A percentile compares a stretch with the other conserved stretches of the same genome.
Evolutionary conservation across 1,284 basidiomycete species (phyloP).

Genomic region (Leccinum solheimii): DNA sequence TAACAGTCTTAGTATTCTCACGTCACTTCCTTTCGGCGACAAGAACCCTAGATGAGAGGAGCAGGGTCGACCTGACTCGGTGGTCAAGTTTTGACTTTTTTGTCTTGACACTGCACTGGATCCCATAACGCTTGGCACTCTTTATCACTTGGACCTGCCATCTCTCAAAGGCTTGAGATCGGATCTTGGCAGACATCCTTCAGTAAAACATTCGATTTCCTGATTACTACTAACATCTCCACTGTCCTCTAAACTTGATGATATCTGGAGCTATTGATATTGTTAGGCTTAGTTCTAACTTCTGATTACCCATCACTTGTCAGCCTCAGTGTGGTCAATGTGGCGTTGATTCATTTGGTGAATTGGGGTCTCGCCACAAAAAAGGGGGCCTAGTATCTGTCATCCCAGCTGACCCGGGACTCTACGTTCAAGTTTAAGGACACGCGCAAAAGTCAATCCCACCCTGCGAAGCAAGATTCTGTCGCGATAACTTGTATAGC

Average conservation of each 20-base stretch:
- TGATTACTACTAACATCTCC: slow-evolving; percentile 40
- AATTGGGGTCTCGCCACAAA: too few relatives aligned
- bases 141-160: slow-evolving; percentile 54
- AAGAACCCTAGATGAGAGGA: slow-evolving; percentile 46
- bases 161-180: slow-evolving; percentile 34
- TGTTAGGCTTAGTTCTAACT: slow-evolving; percentile 5
- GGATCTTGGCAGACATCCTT: slow-evolving; percentile 47
- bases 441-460: neutral
- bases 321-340: too few relatives aligned
- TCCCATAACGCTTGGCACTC: slow-evolving; percentile 45
- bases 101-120: too few relatives aligned
- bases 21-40: slow-evolving; percentile 46
- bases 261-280: slow-evolving; percentile 44
- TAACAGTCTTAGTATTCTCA: slow-evolving; percentile 14
- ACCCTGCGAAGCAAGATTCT: slow-evolving; percentile 43
- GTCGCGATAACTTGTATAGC: slow-evolving; percentile 75
- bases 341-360: too few relatives aligned
- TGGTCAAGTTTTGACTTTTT: too few relatives aligned
- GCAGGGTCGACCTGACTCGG: slow-evolving; percentile 53
- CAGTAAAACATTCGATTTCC: slow-evolving; percentile 52
- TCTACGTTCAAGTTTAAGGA: slow-evolving; percentile 24
- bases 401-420: too few relatives aligned
- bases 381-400: too few relatives aligned
- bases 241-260: slow-evolving; percentile 50
- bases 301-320: too few relatives aligned